Base-by-base conservation (phyloP, 75 land plant species). In the Selaginella moellendorffii region DNA sequence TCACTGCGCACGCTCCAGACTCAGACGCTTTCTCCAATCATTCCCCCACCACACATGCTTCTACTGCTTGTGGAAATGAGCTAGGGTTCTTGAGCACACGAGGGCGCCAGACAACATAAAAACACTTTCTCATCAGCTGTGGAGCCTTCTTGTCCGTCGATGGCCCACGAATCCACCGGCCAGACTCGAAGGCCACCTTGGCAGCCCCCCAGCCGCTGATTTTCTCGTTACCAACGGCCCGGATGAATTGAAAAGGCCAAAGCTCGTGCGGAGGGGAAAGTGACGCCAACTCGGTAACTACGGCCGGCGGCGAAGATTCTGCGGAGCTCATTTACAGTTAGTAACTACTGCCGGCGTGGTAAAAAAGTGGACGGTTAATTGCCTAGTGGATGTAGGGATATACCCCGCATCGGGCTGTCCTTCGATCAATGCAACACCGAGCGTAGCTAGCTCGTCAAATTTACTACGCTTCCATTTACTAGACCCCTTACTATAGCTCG, bases 31-130 rank as follows among this genome's bases (percentile, higher is more conserved):
- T n/a, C 14, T 36, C 10, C 46, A 36, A 36, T 36, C 46, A 36
- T 36, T 36, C 46, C 46, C 46, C 46, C 5, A 5, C 10, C 46
- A 14, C 46, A 5, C 46, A 5, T n/a, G n/a, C n/a, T n/a, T n/a
- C n/a, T n/a, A n/a, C n/a, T n/a, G n/a, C n/a, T n/a, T n/a, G n/a
- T n/a, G n/a, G n/a, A n/a, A n/a, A n/a, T 5, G 5, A 36, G 46
- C 46, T 36, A 36, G 46, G 46, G 46, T 36, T 36, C 46, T 14
- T 36, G 10, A n/a, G 46, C 46, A 36, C 46, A 36, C 46, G 46
- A 36, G 46, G 46, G 46, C 46, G 46, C 46, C 46, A 36, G 46
- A 36, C 46, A 36, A 36, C 46, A 36, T 36, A 36, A 36, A 36
- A 36, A 36, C 46, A 5, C 46, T 5, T 14, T n/a, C n/a, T n/a